Evolutionary conservation across 75 land plant genomes (phyloP).

Genomic region (Sequoiadendron giganteum): DNA sequence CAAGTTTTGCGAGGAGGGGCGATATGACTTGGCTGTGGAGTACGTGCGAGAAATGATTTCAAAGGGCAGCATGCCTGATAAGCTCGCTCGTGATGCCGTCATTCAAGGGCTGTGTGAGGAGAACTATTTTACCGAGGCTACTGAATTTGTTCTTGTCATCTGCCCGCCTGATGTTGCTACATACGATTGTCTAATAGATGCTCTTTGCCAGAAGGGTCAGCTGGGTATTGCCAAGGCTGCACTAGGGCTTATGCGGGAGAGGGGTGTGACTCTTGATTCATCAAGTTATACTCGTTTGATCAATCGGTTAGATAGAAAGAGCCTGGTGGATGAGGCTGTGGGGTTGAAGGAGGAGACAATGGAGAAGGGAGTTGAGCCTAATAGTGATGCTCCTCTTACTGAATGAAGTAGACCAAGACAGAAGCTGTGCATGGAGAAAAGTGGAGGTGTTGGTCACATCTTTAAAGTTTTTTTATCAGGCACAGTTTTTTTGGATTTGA

Average conservation of each 20-base stretch:
- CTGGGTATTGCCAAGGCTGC: constrained; percentile 11
- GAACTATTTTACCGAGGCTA: constrained; percentile 10
- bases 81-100: constrained; percentile 22
- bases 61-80: constrained; percentile 22
- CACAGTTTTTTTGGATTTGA: not conserved
- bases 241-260: not conserved
- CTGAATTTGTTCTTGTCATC: constrained; percentile 11
- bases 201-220: constrained; percentile 10
- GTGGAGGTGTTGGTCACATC: constrained; percentile 24
- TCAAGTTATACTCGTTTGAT: constrained; percentile 13
- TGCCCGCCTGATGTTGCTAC: constrained; percentile 17
- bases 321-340: constrained; percentile 12
- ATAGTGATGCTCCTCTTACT: constrained; percentile 21
- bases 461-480: constrained; percentile 15
- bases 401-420: constrained; percentile 17
- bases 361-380: constrained; percentile 18
- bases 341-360: constrained; percentile 14
- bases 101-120: constrained; percentile 29
- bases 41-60: constrained; percentile 24
- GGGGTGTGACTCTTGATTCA: constrained; percentile 8
- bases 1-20: constrained; percentile 39
- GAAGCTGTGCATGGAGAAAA: constrained; percentile 11
- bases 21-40: constrained; percentile 16
- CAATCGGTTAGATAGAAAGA: not conserved
- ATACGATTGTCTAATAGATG: constrained; percentile 13